Evolutionary conservation across 1,284 basidiomycete genomes (phyloP), one percentile per base, ranked within the genome.

Genomic region (Apiotrichum domesticum): DNA sequence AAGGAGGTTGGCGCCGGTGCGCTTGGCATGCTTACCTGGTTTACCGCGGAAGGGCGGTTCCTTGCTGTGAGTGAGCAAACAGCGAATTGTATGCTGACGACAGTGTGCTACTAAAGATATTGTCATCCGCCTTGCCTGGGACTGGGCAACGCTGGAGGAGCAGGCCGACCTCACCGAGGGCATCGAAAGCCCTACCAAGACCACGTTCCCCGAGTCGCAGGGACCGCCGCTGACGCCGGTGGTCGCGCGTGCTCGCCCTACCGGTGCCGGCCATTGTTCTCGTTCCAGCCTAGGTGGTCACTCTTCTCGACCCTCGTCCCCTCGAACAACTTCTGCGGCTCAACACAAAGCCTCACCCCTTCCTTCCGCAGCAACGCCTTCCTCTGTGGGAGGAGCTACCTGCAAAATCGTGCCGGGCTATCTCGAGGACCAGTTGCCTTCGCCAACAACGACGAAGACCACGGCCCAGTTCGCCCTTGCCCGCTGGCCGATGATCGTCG

Each of bases 101-200:
- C 56, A 90, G 88, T 91, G 89, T 66, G 90, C 90, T 0, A 92
- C 89, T 0, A 90, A 91, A 75, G 88, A 87, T 8, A 80, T 90
- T 35, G 90, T 94, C 58, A 77, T 94, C 44, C 90, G 92, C 63
- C 78, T 94, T 3, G 86, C 90, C 73, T 94, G 91, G 90, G 80
- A 85, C 21, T 64, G 87, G 85, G 7, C 83, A 83, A 29, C 84
- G 6, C 52, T 54, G 11, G 59, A 63, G 21, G 58, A 63, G 44
- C 59, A 47, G 14, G 53, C 49, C 14, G 54, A 46, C 29, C 50
- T 35, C 46, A 45, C 51, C 13, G 46, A 54, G 2, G 51, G 51
- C 45, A 48, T 55, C 39, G 45, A 53, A 11, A 46, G 41, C 43
- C 45, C 51, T 1, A 45, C 43, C 21, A 49, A 46, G 33, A 4